phyloP scores from a whole-genome alignment of 139 green algal species.

The Edaphochlamys debaryana region DNA sequence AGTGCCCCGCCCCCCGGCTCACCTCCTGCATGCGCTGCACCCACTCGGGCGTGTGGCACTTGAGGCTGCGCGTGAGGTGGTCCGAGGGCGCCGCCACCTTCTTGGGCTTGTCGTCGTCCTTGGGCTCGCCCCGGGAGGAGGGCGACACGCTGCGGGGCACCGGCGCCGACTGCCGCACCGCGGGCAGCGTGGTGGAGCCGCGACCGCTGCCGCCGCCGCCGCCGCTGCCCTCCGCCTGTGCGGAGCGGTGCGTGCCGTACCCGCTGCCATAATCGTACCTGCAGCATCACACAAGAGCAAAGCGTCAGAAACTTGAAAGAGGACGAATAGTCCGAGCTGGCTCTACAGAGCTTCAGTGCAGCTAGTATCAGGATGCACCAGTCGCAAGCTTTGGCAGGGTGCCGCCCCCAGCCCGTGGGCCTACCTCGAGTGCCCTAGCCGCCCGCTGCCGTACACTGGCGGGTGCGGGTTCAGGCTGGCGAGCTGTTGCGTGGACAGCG shows the following conservation, averaged over 20 bases:
- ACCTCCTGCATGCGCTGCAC: conserved; percentile 34
- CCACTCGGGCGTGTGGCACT: conserved; percentile 28
- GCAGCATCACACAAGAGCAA: too few relatives aligned
- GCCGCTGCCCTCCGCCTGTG: background rate
- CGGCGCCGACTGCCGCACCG: conserved; percentile 7
- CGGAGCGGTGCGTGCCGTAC: background rate
- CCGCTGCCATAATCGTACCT: background rate
- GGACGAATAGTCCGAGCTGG: too few relatives aligned
- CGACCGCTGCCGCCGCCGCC: too few relatives aligned
- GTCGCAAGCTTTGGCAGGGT: too few relatives aligned
- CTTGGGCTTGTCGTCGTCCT: background rate
- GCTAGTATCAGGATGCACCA: too few relatives aligned
- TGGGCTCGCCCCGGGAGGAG: background rate
- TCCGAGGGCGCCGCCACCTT: background rate
- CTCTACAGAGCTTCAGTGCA: too few relatives aligned
- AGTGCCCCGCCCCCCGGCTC: background rate
- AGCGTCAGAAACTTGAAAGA: too few relatives aligned
- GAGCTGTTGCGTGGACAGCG: too few relatives aligned
- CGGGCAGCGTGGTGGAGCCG: background rate
- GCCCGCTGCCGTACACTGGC: background rate
- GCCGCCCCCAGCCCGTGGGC: too few relatives aligned
- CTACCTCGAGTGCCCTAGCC: too few relatives aligned
- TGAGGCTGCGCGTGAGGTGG: background rate
- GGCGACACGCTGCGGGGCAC: background rate
- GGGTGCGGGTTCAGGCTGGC: too few relatives aligned